These are phyloP conservation scores for Tripterygium wilfordii DNA, from an alignment of 177 flowering plant species.

Conservation along the genomic window DNA sequence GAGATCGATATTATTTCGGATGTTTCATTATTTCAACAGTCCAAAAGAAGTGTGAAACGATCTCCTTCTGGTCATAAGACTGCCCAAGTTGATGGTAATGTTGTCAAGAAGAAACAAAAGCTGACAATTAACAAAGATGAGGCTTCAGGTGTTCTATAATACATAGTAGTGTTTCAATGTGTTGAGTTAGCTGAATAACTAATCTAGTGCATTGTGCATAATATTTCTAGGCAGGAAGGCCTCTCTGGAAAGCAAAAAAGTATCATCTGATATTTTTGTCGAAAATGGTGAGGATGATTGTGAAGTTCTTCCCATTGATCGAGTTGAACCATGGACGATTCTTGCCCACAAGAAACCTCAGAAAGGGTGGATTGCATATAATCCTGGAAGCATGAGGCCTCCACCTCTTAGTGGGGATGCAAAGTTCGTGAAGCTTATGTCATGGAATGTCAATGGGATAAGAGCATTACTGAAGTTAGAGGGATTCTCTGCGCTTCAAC, in stretches of 20 bases:
- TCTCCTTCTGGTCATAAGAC: conserved; percentile 5
- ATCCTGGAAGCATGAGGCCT: conserved; percentile 84
- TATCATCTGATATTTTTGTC: conserved; percentile 12
- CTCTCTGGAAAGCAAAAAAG: conserved; percentile 20
- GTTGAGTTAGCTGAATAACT: too few species aligned
- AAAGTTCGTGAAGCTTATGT: conserved; percentile 57
- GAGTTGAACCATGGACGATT: conserved; percentile 76
- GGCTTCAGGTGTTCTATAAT: conserved; percentile 23
- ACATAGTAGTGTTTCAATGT: too few species aligned
- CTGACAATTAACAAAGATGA: conserved; percentile 17
- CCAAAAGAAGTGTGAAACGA: conserved; percentile 28
- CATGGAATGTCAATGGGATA: conserved; percentile 98
- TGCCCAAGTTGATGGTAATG: conserved; percentile 10
- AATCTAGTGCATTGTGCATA: neutral
- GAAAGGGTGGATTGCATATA: conserved; percentile 83
- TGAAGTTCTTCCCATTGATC: conserved; percentile 11
- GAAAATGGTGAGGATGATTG: conserved; percentile 15
- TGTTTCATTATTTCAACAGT: conserved; percentile 18
- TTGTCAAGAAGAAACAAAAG: conserved; percentile 13
- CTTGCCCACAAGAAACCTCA: conserved; percentile 96
- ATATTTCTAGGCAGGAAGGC: conserved; percentile 25
- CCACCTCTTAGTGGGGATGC: conserved; percentile 48
- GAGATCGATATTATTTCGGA: conserved; percentile 12
- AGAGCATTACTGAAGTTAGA: conserved; percentile 75
- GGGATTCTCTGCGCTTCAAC: conserved; percentile 58